These are phyloP conservation scores for Ensete glaucum DNA, from an alignment of 176 grass and related monocot species.

Conservation along the genomic window DNA sequence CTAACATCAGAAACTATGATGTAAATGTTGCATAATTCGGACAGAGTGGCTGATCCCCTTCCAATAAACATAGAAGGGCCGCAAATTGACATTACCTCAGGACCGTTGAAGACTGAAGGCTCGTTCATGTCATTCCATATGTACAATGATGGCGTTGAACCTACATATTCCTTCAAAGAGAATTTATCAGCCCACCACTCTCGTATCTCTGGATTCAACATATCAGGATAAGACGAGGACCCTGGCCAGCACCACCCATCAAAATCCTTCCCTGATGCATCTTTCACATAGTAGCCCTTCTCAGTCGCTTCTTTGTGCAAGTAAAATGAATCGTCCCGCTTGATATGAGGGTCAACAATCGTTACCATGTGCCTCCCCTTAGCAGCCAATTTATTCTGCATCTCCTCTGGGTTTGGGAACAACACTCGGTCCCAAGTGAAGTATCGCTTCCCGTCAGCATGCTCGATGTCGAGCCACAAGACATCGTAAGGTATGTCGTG, in stretches of 20 bases:
- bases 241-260: conserved; percentile 98
- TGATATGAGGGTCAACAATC: conserved; percentile 89
- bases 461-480: conserved; percentile 93
- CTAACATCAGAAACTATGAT: background rate
- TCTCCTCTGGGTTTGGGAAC: conserved; percentile 71
- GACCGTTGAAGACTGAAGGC: conserved; percentile 95
- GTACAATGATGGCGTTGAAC: conserved; percentile 72
- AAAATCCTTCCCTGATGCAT: conserved; percentile 60
- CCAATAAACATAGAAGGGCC: background rate
- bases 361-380: conserved; percentile 93
- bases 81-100: conserved; percentile 42
- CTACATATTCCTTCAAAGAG: conserved; percentile 62
- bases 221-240: conserved; percentile 72
- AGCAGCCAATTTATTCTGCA: conserved; percentile 64
- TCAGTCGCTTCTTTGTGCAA: conserved; percentile 79
- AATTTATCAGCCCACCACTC: conserved; percentile 97
- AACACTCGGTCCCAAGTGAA: conserved; percentile 76
- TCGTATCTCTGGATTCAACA: conserved; percentile 83
- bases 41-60: too few species aligned
- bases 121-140: conserved; percentile 99
- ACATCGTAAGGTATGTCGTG: conserved; percentile 96
- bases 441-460: conserved; percentile 85
- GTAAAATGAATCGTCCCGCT: conserved; percentile 55
- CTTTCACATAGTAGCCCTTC: conserved; percentile 89
- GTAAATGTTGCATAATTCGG: background rate